Conservation (phyloP, 495 filamentous ascomycete genomes). For the Penicillium verhagenii region DNA sequence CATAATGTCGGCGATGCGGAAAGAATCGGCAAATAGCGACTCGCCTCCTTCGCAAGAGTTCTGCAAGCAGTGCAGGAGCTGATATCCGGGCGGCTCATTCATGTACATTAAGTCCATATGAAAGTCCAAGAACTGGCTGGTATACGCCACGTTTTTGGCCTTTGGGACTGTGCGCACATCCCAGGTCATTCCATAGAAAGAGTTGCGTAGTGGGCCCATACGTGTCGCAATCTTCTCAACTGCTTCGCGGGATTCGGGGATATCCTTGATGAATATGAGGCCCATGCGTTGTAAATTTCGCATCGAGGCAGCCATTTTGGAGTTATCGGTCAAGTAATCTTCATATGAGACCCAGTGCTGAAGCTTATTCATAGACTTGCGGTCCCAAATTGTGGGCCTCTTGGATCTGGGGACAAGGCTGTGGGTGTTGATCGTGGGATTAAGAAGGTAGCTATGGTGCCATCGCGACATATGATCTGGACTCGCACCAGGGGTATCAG, state of each 20-base stretch:
- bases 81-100: conserved; percentile 70
- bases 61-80: conserved; percentile 82
- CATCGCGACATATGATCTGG: conserved; percentile 51
- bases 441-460: conserved; percentile 27
- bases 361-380: conserved; percentile 13
- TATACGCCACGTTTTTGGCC: conserved; percentile 92
- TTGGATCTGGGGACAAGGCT: neutral
- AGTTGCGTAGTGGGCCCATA: conserved; percentile 73
- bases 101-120: conserved; percentile 96
- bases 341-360: conserved; percentile 60
- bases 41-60: conserved; percentile 74
- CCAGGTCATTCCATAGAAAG: conserved; percentile 89
- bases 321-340: conserved; percentile 62
- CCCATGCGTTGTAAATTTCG: conserved; percentile 56
- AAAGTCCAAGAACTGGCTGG: conserved; percentile 69
- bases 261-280: conserved; percentile 67
- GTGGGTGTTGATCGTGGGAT: neutral
- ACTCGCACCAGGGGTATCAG: conserved; percentile 52
- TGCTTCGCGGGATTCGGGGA: conserved; percentile 61
- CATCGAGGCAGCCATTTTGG: conserved; percentile 53
- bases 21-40: conserved; percentile 76
- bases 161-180: conserved; percentile 74
- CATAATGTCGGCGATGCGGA: conserved; percentile 57
- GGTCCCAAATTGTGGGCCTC: conserved; percentile 36
- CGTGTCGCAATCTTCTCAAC: conserved; percentile 65